phyloP scores from a whole-genome alignment of 495 filamentous ascomycete species.

The Corynascus novoguineensis region DNA sequence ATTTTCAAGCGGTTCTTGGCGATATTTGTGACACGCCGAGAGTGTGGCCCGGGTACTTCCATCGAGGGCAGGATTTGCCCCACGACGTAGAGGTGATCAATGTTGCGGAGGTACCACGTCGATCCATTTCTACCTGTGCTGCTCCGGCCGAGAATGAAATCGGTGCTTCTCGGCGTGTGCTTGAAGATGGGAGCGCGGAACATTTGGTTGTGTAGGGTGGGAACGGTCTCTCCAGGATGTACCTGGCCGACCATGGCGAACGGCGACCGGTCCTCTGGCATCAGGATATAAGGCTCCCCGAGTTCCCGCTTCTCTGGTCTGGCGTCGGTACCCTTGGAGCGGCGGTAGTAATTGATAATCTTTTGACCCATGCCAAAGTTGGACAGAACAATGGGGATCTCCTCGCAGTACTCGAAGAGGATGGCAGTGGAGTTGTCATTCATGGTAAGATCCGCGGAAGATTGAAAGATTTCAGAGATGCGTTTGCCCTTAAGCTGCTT shows the following conservation, averaged over 20 bases:
- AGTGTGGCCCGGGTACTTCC: conserved; percentile 89
- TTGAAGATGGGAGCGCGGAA: conserved; percentile 89
- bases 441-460: conserved; percentile 69
- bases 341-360: conserved; percentile 92
- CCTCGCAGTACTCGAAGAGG: conserved; percentile 92
- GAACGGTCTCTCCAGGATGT: conserved; percentile 79
- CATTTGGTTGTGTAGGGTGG: conserved; percentile 91
- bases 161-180: conserved; percentile 68
- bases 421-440: conserved; percentile 82
- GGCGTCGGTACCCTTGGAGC: conserved; percentile 71
- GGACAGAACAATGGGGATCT: conserved; percentile 82
- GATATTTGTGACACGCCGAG: conserved; percentile 88
- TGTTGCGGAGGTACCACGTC: conserved; percentile 72
- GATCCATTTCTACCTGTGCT: conserved; percentile 68
- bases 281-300: conserved; percentile 77
- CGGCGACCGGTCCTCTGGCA: conserved; percentile 90
- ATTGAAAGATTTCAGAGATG: conserved; percentile 65
- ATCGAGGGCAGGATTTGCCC: conserved; percentile 88
- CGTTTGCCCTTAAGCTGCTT: conserved; percentile 74
- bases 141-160: conserved; percentile 82
- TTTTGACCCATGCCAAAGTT: conserved; percentile 96
- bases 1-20: conserved; percentile 94
- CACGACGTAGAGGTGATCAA: conserved; percentile 83
- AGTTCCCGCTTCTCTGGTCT: conserved; percentile 49
- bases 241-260: conserved; percentile 94